Percentiles rank a stretch among this genome's conserved stretches.
Conservation (phyloP, 1,284 basidiomycete species). For the Caloboletus inedulis region DNA sequence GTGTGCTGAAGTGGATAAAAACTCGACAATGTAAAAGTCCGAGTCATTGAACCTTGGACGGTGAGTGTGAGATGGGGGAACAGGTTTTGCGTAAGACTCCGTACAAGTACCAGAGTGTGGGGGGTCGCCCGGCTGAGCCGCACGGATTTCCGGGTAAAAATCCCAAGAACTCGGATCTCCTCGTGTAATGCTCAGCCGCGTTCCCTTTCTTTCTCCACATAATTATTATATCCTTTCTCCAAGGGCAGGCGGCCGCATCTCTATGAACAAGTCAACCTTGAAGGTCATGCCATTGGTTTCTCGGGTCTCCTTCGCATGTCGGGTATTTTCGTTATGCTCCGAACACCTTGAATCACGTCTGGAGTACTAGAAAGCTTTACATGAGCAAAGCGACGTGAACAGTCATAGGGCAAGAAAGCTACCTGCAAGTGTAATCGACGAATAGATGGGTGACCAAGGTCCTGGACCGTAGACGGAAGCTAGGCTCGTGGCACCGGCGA, state of each 20-base stretch:
- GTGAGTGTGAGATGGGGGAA: background rate
- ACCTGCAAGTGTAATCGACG: conserved; percentile 8
- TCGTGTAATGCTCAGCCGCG: background rate
- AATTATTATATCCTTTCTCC: background rate
- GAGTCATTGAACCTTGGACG: background rate
- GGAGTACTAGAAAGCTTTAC: background rate
- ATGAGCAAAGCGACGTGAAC: background rate
- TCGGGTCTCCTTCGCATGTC: background rate
- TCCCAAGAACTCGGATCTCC: background rate
- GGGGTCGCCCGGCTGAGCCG: background rate
- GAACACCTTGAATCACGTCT: background rate
- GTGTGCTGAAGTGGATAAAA: background rate
- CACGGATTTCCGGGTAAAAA: background rate
- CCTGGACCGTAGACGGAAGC: background rate
- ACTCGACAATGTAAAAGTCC: background rate
- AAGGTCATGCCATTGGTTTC: conserved; percentile 3
- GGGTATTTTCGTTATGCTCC: conserved; percentile 4
- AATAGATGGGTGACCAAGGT: conserved; percentile 5
- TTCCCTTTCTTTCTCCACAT: conserved; percentile 2
- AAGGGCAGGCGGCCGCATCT: background rate
- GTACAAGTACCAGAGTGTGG: background rate
- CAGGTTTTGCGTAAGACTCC: conserved; percentile 5
- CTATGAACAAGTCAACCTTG: background rate
- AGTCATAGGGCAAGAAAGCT: background rate
- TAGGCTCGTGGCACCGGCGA: conserved; percentile 1